phyloP scores from a whole-genome alignment of 805 yeast species.

The Teunomyces barrocoloradensis region DNA sequence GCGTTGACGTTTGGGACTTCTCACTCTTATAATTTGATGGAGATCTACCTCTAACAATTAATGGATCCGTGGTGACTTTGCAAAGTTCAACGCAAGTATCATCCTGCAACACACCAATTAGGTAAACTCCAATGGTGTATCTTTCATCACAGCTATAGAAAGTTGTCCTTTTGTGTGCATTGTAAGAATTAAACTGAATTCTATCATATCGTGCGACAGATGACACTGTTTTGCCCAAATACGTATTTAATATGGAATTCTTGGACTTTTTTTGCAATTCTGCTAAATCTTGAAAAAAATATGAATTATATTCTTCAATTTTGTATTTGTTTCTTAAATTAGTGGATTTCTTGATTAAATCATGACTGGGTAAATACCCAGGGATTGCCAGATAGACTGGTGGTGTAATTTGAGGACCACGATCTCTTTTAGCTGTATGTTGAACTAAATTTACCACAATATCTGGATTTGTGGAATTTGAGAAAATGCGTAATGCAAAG shows the following conservation, averaged over 20 bases:
- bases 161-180: constrained; percentile 1
- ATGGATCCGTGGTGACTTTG: constrained; percentile 50
- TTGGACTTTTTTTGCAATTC: not conserved
- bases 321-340: constrained; percentile 22
- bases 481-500: not conserved
- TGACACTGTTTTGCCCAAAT: constrained; percentile 8
- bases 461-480: constrained; percentile 7
- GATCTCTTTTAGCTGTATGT: constrained; percentile 26
- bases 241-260: constrained; percentile 7
- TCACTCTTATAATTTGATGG: constrained; percentile 50
- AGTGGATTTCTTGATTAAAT: constrained; percentile 16
- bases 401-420: constrained; percentile 23
- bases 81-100: constrained; percentile 15
- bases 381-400: constrained; percentile 21
- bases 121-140: constrained; percentile 15
- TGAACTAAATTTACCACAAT: constrained; percentile 17
- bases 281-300: constrained; percentile 13
- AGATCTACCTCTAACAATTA: constrained; percentile 62
- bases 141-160: constrained; percentile 10
- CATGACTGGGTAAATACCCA: constrained; percentile 22
- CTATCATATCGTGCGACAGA: constrained; percentile 23
- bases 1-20: not conserved
- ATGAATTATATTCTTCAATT: constrained; percentile 14
- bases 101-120: constrained; percentile 13
- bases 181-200: constrained; percentile 17